Base-by-base conservation (phyloP, 306 rosid species). In the Cicer judaicum region DNA sequence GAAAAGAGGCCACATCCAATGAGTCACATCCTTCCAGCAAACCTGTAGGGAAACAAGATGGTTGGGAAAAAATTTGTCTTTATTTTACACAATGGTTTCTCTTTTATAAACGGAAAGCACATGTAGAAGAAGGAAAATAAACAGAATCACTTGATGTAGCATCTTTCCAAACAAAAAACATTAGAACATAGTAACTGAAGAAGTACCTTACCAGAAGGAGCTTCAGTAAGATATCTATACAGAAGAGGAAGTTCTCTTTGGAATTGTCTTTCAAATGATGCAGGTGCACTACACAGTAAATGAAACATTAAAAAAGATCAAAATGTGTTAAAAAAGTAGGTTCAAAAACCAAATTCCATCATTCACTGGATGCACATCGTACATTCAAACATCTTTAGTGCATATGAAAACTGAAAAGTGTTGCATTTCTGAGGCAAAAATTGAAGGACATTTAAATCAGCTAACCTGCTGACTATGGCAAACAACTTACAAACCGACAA, bases 1-100 rank as follows among this genome's bases (percentile, higher is more conserved):
- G 84, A 89, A 92, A 82, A 92, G 89, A 16, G 97, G 97, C 97
- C 97, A 92, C 96, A 92, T 85, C 97, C 97, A 92, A 68, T 92
- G 97, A 75, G 72, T 87, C 77, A 92, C 93, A 11, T 92, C 97
- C 76, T 86, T 81, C 97, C 97, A 89, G 74, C 91, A 80, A 56
- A 92, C 85, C 97, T 92, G 38, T 10, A 8, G 16, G 64, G 14
- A 54, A 55, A 34, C 61, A 73, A 41, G 64, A 78, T 66, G 42
- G 49, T 40, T 34, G 24, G 42, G 21, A 61, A 79, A 39, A 16
- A 19, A 77, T 34, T 50, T 4, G 44, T 66, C 40, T 21, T 54
- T 13, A 64, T 43, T 60, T 53, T 54, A 55, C 48, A 44, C 6
- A 64, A 49, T 24, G 44, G 7, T 18, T 55, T 56, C 47, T 42